A percentile compares a stretch with the other conserved stretches of the same genome.
phyloP scores from a whole-genome alignment of 139 green algal species.

The Coelastrella sp. region DNA sequence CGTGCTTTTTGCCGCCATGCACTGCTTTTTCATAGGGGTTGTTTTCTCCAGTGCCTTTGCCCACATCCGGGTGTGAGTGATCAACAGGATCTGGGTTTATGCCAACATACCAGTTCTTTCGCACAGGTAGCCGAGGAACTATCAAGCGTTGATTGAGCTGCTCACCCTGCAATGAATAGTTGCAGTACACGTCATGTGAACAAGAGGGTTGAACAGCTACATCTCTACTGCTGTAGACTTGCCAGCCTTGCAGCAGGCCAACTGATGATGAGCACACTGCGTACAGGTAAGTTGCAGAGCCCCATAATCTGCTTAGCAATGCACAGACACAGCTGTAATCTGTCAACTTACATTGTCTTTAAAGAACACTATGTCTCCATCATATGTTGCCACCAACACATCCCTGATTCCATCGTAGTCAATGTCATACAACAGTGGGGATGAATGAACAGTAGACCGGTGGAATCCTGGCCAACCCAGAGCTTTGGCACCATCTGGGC shows the following conservation, averaged over 20 bases:
- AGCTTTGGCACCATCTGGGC: conserved; percentile 79
- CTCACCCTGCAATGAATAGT: conserved; percentile 70
- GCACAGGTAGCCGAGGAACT: conserved; percentile 81
- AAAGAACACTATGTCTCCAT: conserved; percentile 93
- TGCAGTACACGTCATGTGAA: too few relatives aligned
- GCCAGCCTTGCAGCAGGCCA: too few relatives aligned
- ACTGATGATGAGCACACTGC: too few relatives aligned
- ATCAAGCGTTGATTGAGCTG: conserved; percentile 59
- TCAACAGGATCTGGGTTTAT: conserved; percentile 89
- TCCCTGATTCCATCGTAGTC: conserved; percentile 91
- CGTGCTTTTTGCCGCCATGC: conserved; percentile 9
- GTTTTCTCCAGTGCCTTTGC: conserved; percentile 28
- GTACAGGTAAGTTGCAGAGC: too few relatives aligned
- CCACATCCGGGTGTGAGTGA: conserved; percentile 87
- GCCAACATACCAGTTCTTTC: conserved; percentile 86
- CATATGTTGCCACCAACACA: conserved; percentile 91
- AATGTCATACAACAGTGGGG: conserved; percentile 91
- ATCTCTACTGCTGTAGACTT: too few relatives aligned
- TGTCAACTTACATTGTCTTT: conserved; percentile 84
- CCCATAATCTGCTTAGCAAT: too few relatives aligned
- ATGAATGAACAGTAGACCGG: conserved; percentile 86
- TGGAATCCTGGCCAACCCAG: conserved; percentile 88
- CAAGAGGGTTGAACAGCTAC: too few relatives aligned
- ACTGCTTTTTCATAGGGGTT: conserved; percentile 27
- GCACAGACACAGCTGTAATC: too few relatives aligned